Conservation (phyloP, 768 basidiomycete species). For the Podaxis sp. region DNA sequence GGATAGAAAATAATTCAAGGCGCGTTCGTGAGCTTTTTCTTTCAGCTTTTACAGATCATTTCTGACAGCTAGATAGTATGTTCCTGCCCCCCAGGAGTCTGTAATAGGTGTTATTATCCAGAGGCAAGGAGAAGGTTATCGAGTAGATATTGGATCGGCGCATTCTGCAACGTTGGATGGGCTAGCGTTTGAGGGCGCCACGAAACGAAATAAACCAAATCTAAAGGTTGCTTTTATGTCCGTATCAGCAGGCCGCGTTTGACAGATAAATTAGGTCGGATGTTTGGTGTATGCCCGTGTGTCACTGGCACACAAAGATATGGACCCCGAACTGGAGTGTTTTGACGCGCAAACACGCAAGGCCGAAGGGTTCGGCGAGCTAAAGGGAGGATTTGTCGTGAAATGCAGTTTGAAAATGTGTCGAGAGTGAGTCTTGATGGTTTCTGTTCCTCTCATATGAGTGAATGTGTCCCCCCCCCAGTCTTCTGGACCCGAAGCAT, state of each 20-base stretch:
- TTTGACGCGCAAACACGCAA: constrained; percentile 93
- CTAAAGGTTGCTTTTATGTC: constrained; percentile 64
- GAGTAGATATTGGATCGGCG: constrained; percentile 91
- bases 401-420: constrained; percentile 83
- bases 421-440: constrained; percentile 61
- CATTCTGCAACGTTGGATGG: constrained; percentile 85
- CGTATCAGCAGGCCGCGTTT: neutral
- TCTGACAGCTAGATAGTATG: constrained; percentile 57
- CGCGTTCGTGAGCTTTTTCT: constrained; percentile 57
- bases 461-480: constrained; percentile 27
- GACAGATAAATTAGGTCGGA: constrained; percentile 62
- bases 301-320: constrained; percentile 92
- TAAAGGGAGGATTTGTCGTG: constrained; percentile 85
- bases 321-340: constrained; percentile 98
- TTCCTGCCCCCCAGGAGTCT: constrained; percentile 86
- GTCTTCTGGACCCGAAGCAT: constrained; percentile 77
- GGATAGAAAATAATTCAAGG: constrained; percentile 84
- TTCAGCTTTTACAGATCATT: constrained; percentile 4
- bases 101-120: constrained; percentile 84
- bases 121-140: constrained; percentile 84
- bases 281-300: constrained; percentile 89
- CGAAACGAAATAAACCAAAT: constrained; percentile 91
- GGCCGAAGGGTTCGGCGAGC: constrained; percentile 89
- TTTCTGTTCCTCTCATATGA: neutral
- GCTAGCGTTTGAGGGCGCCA: constrained; percentile 94